Evolutionary conservation across 2,329 filamentous ascomycete species (phyloP).

Genomic region (Fusarium armeniacum): DNA sequence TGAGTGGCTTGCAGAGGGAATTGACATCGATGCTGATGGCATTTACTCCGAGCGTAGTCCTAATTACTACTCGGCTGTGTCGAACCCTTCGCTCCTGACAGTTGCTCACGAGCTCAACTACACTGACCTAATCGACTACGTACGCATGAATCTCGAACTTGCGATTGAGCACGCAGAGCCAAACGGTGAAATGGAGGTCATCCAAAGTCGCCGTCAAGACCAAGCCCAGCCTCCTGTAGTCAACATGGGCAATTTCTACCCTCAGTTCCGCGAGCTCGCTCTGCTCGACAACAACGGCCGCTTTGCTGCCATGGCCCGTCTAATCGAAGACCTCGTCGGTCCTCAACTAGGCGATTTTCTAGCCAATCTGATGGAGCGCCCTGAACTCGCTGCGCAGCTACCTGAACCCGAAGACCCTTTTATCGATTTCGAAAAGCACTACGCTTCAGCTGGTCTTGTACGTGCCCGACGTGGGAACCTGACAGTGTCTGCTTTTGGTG

Average conservation of each 20-base stretch:
- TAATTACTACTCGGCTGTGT: conserved; percentile 26
- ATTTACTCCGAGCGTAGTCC: conserved; percentile 28
- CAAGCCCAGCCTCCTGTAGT: conserved; percentile 5
- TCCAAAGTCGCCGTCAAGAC: conserved; percentile 23
- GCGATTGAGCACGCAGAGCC: conserved; percentile 25
- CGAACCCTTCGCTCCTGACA: conserved; percentile 12
- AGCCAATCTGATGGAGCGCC: conserved; percentile 17
- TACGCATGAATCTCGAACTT: conserved; percentile 22
- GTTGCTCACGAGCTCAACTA: conserved; percentile 23
- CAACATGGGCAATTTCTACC: conserved; percentile 26
- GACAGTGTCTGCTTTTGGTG: conserved; percentile 33
- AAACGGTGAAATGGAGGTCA: conserved; percentile 21
- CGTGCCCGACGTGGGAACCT: conserved; percentile 22
- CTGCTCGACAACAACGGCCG: conserved; percentile 1
- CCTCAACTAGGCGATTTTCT: conserved; percentile 16
- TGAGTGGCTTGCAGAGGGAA: conserved; percentile 27
- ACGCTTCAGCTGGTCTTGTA: conserved; percentile 18
- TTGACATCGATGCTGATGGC: conserved; percentile 25
- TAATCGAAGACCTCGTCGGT: conserved; percentile 23
- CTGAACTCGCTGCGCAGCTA: neutral
- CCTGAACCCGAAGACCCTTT: conserved; percentile 16
- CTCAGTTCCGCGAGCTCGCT: conserved; percentile 23
- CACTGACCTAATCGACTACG: neutral
- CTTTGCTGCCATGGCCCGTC: conserved; percentile 23
- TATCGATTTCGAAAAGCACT: conserved; percentile 12